These are phyloP conservation scores for Poteriospumella lacustris DNA, from an alignment of 108 stramenopile genomes.

Conservation along the genomic window DNA sequence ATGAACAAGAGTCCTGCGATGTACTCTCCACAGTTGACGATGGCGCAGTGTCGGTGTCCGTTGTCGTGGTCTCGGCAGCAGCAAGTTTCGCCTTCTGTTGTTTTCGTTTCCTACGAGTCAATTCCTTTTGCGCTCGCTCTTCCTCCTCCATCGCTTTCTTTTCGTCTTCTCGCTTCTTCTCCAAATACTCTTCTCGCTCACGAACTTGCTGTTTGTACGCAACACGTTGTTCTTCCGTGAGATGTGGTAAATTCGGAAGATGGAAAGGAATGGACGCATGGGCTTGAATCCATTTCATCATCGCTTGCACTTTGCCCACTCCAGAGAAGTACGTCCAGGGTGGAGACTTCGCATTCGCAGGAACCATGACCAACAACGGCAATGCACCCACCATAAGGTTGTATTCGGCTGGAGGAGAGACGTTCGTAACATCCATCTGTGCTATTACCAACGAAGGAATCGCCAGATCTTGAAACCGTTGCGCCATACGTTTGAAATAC, in stretches of 20 bases:
- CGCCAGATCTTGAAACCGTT: slow-evolving; percentile 39
- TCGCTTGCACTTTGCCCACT: slow-evolving; percentile 41
- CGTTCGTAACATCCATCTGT: slow-evolving; percentile 39
- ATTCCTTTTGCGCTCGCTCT: not conserved
- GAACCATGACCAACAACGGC: slow-evolving; percentile 36
- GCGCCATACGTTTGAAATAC: slow-evolving; percentile 44
- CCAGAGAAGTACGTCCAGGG: slow-evolving; percentile 43
- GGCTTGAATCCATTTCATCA: slow-evolving; percentile 42
- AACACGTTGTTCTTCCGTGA: slow-evolving; percentile 27
- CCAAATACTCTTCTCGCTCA: slow-evolving; percentile 26
- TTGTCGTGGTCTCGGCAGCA: too few relatives aligned
- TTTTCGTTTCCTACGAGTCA: not conserved
- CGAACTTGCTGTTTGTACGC: slow-evolving; percentile 28
- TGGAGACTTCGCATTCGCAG: slow-evolving; percentile 33
- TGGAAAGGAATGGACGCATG: slow-evolving; percentile 43
- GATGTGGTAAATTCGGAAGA: slow-evolving; percentile 41
- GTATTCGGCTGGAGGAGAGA: slow-evolving; percentile 35
- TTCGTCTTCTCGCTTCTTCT: slow-evolving; percentile 12
- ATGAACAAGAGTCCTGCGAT: too few relatives aligned
- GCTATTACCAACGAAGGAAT: slow-evolving; percentile 32
- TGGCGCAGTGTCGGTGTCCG: too few relatives aligned
- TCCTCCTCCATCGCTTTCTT: slow-evolving; percentile 1
- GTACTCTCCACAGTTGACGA: too few relatives aligned
- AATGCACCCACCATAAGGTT: slow-evolving; percentile 31
- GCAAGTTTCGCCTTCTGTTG: not conserved